phyloP scores from a whole-genome alignment of 164 flowering plant genomes.

The Piper longum region DNA sequence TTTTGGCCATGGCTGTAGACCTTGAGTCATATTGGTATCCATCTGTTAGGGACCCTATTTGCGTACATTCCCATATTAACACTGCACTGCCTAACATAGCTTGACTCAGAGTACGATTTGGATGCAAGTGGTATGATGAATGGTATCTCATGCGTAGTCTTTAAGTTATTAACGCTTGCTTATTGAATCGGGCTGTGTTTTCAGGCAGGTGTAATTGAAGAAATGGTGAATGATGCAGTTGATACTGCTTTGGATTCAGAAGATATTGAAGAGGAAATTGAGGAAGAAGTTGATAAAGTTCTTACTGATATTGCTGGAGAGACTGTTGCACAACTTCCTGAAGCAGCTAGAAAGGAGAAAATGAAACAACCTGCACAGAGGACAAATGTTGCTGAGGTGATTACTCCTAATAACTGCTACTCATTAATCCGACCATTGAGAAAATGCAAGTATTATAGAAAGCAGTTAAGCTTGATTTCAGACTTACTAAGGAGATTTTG shows the following conservation, averaged over 20 bases:
- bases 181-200: not conserved
- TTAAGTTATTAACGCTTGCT: not conserved
- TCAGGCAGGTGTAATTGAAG: constrained; percentile 88
- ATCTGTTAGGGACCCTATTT: too few relatives aligned
- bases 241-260: constrained; percentile 85
- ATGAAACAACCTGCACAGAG: constrained; percentile 36
- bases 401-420: not conserved
- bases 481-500: too few relatives aligned
- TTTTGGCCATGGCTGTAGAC: too few relatives aligned
- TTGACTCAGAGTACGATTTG: too few relatives aligned
- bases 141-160: too few relatives aligned
- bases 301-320: constrained; percentile 61
- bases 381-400: constrained; percentile 30
- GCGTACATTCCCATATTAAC: too few relatives aligned
- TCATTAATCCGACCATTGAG: too few relatives aligned
- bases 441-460: too few relatives aligned
- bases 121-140: too few relatives aligned
- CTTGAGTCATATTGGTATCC: too few relatives aligned
- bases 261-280: constrained; percentile 86
- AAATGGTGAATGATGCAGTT: constrained; percentile 70
- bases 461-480: too few relatives aligned
- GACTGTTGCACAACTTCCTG: constrained; percentile 87
- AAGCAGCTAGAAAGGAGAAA: constrained; percentile 60
- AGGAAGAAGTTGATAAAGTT: constrained; percentile 94
- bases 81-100: too few relatives aligned